These are phyloP conservation scores for Cryptococcus depauperatus DNA, from an alignment of 1,284 basidiomycete genomes.

Conservation along the genomic window DNA sequence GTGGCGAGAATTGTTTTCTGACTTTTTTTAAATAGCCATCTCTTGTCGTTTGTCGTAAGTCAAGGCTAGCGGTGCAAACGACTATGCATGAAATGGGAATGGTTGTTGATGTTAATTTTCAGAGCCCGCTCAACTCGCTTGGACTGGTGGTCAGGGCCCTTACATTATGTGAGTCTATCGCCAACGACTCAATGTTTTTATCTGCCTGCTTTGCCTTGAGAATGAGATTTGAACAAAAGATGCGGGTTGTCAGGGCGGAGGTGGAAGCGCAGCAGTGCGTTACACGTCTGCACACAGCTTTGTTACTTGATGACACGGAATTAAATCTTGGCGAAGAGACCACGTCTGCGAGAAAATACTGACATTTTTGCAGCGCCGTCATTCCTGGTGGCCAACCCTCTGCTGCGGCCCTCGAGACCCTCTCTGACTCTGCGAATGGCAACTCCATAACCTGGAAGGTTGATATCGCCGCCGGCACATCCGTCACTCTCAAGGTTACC, in stretches of 20 bases:
- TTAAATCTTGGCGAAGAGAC: no score
- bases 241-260: no score
- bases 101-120: constrained; percentile 1
- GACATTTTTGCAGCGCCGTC: constrained; percentile 44
- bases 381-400: constrained; percentile 61
- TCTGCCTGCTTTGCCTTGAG: no score
- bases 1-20: background rate
- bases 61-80: background rate
- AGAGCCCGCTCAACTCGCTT: constrained; percentile 47
- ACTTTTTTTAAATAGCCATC: constrained; percentile 1
- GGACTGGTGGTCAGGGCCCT: constrained; percentile 54
- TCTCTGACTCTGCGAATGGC: constrained; percentile 24
- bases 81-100: no score
- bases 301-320: no score
- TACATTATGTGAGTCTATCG: constrained; percentile 58
- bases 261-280: no score
- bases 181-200: no score
- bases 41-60: constrained; percentile 45
- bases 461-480: constrained; percentile 51
- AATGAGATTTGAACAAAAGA: no score
- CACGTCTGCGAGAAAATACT: no score
- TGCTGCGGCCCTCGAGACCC: constrained; percentile 52
- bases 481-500: constrained; percentile 32
- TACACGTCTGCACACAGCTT: no score
- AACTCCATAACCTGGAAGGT: constrained; percentile 57